Evolutionary conservation across 2,329 filamentous ascomycete species (phyloP).

Genomic region (Aspergillus quadricinctus): DNA sequence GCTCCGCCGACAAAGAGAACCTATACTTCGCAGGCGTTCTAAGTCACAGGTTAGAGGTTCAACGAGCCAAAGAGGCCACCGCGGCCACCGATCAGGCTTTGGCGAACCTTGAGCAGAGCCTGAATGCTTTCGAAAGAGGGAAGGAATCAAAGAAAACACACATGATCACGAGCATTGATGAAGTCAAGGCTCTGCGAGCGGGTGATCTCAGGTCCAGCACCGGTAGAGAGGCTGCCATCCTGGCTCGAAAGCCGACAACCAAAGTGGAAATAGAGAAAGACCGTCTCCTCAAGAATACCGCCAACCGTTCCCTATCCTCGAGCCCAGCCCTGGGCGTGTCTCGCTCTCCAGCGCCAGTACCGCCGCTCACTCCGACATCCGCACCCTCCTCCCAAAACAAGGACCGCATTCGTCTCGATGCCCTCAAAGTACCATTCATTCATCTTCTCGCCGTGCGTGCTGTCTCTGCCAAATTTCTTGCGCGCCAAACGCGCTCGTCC

Average conservation of each 20-base stretch:
- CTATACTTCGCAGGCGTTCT: slow-evolving; percentile 55
- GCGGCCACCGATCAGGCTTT: slow-evolving; percentile 57
- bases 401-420: slow-evolving; percentile 38
- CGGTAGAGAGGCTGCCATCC: slow-evolving; percentile 24
- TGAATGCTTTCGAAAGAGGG: slow-evolving; percentile 56
- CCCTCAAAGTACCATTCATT: slow-evolving; percentile 43
- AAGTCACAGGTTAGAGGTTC: slow-evolving; percentile 54
- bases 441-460: slow-evolving; percentile 53
- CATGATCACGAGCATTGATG: slow-evolving; percentile 34
- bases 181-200: slow-evolving; percentile 34
- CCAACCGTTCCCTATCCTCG: slow-evolving; percentile 38
- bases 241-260: slow-evolving; percentile 30
- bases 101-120: slow-evolving; percentile 55
- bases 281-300: slow-evolving; percentile 34
- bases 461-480: slow-evolving; percentile 45
- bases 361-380: slow-evolving; percentile 42
- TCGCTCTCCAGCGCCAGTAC: slow-evolving; percentile 34
- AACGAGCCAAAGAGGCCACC: slow-evolving; percentile 52
- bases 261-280: slow-evolving; percentile 41
- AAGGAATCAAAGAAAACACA: slow-evolving; percentile 56
- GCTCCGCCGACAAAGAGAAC: slow-evolving; percentile 39
- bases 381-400: slow-evolving; percentile 35
- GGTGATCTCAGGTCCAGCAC: slow-evolving; percentile 30
- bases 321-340: slow-evolving; percentile 38
- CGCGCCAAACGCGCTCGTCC: slow-evolving; percentile 45